phyloP scores from a whole-genome alignment of 2,329 filamentous ascomycete species.

The Aspergillus hiratsukae region DNA sequence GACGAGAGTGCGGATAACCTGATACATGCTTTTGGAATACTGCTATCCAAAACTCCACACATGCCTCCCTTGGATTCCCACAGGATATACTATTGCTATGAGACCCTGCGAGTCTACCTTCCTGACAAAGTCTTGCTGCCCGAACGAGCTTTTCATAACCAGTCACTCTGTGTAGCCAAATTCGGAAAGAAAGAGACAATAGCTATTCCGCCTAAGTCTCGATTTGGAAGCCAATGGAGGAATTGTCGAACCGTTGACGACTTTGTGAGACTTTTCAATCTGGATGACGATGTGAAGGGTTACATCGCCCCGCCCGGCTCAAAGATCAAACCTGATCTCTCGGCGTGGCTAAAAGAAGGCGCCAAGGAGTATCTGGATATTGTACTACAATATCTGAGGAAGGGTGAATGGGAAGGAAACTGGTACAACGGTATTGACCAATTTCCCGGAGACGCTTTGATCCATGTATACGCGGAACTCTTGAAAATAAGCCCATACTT shows the following conservation, averaged over 20 bases:
- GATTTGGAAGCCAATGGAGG: neutral
- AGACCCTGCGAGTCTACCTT: neutral
- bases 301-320: neutral
- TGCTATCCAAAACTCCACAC: neutral
- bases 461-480: neutral
- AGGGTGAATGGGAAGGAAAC: neutral
- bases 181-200: neutral
- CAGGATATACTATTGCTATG: neutral
- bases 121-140: neutral
- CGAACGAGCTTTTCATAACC: neutral
- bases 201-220: neutral
- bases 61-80: neutral
- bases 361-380: neutral
- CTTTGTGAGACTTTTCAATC: neutral
- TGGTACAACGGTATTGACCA: neutral
- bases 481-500: neutral
- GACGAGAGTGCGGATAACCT: neutral
- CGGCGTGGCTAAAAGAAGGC: neutral
- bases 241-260: neutral
- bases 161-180: neutral
- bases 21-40: neutral
- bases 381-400: neutral
- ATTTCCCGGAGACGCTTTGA: neutral
- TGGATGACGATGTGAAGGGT: neutral
- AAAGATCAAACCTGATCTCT: neutral